Conservation (phyloP, 768 basidiomycete species). For the Pleurotus platypus region DNA sequence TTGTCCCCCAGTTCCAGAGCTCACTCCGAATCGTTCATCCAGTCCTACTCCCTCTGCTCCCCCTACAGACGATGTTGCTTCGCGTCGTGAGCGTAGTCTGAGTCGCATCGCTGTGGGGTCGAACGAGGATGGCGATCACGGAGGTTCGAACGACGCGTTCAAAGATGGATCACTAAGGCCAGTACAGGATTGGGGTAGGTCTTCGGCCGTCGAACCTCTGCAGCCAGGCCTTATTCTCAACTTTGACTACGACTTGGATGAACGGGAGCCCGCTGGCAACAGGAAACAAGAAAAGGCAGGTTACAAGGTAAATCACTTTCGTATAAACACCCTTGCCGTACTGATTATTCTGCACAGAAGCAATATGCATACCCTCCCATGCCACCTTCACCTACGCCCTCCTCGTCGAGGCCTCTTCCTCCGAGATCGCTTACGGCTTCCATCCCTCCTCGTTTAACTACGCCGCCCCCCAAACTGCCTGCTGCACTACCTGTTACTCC, state of each 20-base stretch:
- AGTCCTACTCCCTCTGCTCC: constrained; percentile 49
- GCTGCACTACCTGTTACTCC: constrained; percentile 16
- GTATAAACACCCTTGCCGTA: background rate
- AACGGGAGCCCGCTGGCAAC: constrained; percentile 9
- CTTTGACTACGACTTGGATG: constrained; percentile 19
- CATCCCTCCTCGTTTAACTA: background rate
- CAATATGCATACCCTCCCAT: constrained; percentile 34
- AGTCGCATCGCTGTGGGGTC: constrained; percentile 13
- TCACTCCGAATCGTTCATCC: constrained; percentile 62
- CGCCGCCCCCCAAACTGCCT: constrained; percentile 10
- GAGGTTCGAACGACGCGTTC: constrained; percentile 17
- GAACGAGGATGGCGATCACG: constrained; percentile 25
- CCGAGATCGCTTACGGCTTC: constrained; percentile 1
- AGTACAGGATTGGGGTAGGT: constrained; percentile 40
- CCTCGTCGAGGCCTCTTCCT: constrained; percentile 7
- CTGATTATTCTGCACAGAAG: constrained; percentile 23
- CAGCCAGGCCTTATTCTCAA: constrained; percentile 39
- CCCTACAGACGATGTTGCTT: constrained; percentile 35
- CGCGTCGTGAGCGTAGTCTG: constrained; percentile 14
- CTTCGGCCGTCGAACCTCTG: constrained; percentile 25
- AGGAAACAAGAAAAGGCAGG: constrained; percentile 21
- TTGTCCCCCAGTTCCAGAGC: constrained; percentile 46
- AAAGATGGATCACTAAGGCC: constrained; percentile 34
- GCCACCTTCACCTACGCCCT: constrained; percentile 41
- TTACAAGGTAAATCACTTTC: constrained; percentile 21